Conservation (phyloP, 345 rosid genomes). For the Boechera retrofracta region DNA sequence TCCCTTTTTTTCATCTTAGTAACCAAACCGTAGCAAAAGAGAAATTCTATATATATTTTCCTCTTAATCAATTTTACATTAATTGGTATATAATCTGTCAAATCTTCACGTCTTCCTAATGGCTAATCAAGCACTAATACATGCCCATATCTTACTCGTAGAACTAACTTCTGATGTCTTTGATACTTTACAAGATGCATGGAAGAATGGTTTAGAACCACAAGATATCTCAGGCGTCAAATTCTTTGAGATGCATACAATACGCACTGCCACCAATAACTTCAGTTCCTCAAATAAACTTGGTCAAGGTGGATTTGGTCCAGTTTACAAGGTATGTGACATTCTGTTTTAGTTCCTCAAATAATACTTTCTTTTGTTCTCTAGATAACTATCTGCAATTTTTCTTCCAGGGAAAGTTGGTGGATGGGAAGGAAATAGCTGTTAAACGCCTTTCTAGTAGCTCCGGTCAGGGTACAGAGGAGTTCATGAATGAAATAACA, state of each 20-base stretch:
- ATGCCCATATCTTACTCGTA: background rate
- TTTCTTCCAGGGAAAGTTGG: conserved; percentile 48
- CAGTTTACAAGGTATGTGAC: conserved; percentile 44
- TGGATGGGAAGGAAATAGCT: conserved; percentile 56
- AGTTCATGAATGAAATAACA: conserved; percentile 55
- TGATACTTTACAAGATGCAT: conserved; percentile 27
- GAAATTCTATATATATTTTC: background rate
- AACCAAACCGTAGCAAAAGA: background rate
- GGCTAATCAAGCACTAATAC: background rate
- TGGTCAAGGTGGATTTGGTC: conserved; percentile 50
- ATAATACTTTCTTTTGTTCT: background rate
- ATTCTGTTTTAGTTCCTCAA: background rate
- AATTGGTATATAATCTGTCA: conserved; percentile 2
- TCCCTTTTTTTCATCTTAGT: background rate
- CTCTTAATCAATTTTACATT: background rate
- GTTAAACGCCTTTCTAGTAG: conserved; percentile 56
- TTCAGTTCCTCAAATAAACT: conserved; percentile 41
- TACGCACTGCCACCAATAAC: conserved; percentile 42
- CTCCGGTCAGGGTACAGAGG: conserved; percentile 56
- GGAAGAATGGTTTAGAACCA: conserved; percentile 17
- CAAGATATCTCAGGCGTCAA: conserved; percentile 32
- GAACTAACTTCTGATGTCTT: conserved; percentile 11
- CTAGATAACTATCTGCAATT: background rate
- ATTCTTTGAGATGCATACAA: conserved; percentile 29
- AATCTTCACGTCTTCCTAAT: background rate